Conservation (phyloP, 345 rosid genomes). For the Turritis glabra region DNA sequence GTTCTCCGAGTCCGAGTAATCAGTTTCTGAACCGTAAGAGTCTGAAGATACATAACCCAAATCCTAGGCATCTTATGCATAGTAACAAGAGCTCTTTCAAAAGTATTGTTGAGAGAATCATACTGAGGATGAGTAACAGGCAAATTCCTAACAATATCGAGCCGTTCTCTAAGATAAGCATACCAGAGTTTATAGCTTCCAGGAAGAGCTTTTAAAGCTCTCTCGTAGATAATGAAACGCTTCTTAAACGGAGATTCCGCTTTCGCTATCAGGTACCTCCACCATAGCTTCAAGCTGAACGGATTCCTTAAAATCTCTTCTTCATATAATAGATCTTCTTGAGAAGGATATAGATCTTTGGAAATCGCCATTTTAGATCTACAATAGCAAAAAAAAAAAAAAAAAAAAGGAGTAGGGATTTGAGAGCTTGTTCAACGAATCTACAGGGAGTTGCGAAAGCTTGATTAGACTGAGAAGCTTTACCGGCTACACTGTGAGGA, state of each 20-base stretch:
- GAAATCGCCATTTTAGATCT: conserved; percentile 63
- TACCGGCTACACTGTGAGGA: background rate
- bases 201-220: conserved; percentile 83
- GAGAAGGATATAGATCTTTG: conserved; percentile 77
- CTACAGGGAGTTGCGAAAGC: background rate
- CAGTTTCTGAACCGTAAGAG: conserved; percentile 60
- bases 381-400: background rate
- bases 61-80: conserved; percentile 97
- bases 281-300: conserved; percentile 86
- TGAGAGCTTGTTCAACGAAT: background rate
- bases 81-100: conserved; percentile 82
- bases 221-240: conserved; percentile 74
- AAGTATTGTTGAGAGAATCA: conserved; percentile 81
- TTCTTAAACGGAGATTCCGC: conserved; percentile 71
- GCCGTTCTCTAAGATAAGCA: conserved; percentile 81
- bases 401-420: background rate
- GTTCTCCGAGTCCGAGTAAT: conserved; percentile 60
- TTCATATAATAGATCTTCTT: conserved; percentile 79
- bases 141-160: conserved; percentile 65
- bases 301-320: conserved; percentile 90
- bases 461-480: background rate
- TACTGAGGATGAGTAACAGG: conserved; percentile 68
- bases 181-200: conserved; percentile 93
- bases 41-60: conserved; percentile 82
- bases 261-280: conserved; percentile 83